Evolutionary conservation across 345 rosid species (phyloP).

Genomic region (Brassica rapa): DNA sequence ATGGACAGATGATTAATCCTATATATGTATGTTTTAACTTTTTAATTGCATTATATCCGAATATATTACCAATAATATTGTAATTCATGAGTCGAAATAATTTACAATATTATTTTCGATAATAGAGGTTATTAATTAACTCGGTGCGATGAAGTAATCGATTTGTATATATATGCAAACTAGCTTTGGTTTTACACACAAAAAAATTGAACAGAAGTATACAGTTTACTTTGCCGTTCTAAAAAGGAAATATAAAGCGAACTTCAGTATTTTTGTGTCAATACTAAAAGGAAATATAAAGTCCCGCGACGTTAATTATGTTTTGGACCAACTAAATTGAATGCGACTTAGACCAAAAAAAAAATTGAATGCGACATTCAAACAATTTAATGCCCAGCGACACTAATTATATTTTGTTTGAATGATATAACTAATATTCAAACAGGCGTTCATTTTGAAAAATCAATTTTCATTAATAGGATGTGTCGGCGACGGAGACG

Average conservation of each 20-base stretch:
- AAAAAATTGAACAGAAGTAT: not conserved
- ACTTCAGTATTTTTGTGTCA: not conserved
- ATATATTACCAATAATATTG: slow-evolving; percentile 14
- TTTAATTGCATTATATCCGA: slow-evolving; percentile 7
- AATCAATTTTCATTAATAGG: not conserved
- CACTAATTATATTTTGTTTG: not conserved
- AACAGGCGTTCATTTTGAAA: not conserved
- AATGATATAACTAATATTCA: not conserved
- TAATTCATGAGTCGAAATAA: not conserved
- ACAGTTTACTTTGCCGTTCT: not conserved
- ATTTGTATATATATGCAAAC: not conserved
- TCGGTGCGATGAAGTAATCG: not conserved
- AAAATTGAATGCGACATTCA: not conserved
- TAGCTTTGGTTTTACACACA: not conserved
- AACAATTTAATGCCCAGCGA: not conserved
- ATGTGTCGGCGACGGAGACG: slow-evolving; percentile 33
- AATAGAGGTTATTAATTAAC: not conserved
- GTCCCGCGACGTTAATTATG: slow-evolving; percentile 8
- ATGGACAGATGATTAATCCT: slow-evolving; percentile 31
- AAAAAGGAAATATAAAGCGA: not conserved
- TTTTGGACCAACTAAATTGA: not conserved
- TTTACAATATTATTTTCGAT: not conserved
- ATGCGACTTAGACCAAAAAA: not conserved
- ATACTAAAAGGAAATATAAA: not conserved
- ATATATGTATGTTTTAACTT: slow-evolving; percentile 31